These are phyloP conservation scores for Vararia minispora DNA, from an alignment of 768 basidiomycete species.

Conservation along the genomic window DNA sequence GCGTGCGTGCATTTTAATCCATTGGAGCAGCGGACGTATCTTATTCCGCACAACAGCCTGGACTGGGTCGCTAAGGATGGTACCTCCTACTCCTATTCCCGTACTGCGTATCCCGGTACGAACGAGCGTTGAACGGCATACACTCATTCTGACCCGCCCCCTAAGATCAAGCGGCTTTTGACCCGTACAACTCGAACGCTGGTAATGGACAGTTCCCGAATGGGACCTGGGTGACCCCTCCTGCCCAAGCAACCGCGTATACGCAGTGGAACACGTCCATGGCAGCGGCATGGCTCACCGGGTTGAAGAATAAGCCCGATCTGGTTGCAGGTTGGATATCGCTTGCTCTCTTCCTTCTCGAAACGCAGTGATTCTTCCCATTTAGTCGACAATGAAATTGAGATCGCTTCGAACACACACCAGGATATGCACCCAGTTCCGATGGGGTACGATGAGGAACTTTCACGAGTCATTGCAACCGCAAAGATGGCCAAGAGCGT, in stretches of 20 bases:
- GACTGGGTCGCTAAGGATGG: slow-evolving; percentile 48
- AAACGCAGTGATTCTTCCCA: no score
- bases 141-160: background rate
- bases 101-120: slow-evolving; percentile 31
- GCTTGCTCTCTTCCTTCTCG: no score
- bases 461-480: slow-evolving; percentile 32
- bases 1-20: slow-evolving; percentile 25
- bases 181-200: slow-evolving; percentile 37
- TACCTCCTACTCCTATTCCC: slow-evolving; percentile 41
- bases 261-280: slow-evolving; percentile 36
- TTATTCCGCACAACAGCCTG: slow-evolving; percentile 22
- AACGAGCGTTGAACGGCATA: no score
- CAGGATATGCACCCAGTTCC: slow-evolving; percentile 44
- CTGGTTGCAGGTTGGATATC: no score
- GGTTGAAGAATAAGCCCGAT: slow-evolving; percentile 34
- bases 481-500: slow-evolving; percentile 31
- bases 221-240: slow-evolving; percentile 32
- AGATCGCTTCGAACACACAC: slow-evolving; percentile 41
- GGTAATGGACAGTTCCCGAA: slow-evolving; percentile 39
- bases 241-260: slow-evolving; percentile 31
- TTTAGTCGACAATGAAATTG: slow-evolving; percentile 48
- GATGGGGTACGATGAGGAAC: slow-evolving; percentile 41
- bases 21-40: background rate
- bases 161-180: slow-evolving; percentile 28
- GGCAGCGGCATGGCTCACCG: slow-evolving; percentile 33